phyloP scores from a whole-genome alignment of 2,329 filamentous ascomycete genomes.

The Ceratocystis variospora region DNA sequence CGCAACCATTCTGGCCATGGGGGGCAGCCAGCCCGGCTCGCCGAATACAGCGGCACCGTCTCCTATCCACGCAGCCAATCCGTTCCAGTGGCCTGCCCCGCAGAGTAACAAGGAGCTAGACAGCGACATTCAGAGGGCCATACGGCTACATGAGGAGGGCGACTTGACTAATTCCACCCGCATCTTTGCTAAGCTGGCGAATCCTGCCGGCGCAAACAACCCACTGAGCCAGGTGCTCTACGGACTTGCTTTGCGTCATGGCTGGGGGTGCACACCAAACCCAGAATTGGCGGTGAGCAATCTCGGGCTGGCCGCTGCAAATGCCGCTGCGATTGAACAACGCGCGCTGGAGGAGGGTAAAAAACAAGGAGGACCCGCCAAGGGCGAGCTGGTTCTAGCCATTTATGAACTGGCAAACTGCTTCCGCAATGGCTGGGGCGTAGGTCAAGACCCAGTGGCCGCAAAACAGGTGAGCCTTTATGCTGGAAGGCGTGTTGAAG shows the following conservation, averaged over 20 bases:
- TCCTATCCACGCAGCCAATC: conserved; percentile 19
- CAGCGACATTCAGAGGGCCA: conserved; percentile 84
- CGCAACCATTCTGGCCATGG: conserved; percentile 62
- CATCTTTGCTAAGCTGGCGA: conserved; percentile 72
- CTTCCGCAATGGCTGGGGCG: conserved; percentile 91
- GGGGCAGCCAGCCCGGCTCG: conserved; percentile 27
- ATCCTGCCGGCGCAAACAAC: conserved; percentile 75
- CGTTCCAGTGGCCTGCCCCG: conserved; percentile 25
- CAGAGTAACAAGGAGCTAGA: conserved; percentile 32
- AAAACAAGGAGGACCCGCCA: conserved; percentile 85
- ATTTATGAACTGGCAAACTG: conserved; percentile 91
- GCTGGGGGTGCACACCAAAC: conserved; percentile 74
- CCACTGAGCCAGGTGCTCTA: conserved; percentile 91
- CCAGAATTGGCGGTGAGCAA: conserved; percentile 63
- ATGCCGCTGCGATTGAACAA: conserved; percentile 75
- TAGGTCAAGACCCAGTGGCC: conserved; percentile 70
- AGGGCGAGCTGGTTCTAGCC: conserved; percentile 88
- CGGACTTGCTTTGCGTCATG: conserved; percentile 79
- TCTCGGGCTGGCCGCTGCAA: conserved; percentile 76
- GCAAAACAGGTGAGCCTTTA: conserved; percentile 49
- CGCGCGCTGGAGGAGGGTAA: conserved; percentile 73
- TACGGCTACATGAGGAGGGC: conserved; percentile 76
- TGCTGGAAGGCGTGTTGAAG: neutral
- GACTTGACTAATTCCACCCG: conserved; percentile 65
- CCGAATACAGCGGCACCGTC: conserved; percentile 23